Base-by-base conservation (phyloP, 768 basidiomycete genomes). In the Astraeus odoratus region DNA sequence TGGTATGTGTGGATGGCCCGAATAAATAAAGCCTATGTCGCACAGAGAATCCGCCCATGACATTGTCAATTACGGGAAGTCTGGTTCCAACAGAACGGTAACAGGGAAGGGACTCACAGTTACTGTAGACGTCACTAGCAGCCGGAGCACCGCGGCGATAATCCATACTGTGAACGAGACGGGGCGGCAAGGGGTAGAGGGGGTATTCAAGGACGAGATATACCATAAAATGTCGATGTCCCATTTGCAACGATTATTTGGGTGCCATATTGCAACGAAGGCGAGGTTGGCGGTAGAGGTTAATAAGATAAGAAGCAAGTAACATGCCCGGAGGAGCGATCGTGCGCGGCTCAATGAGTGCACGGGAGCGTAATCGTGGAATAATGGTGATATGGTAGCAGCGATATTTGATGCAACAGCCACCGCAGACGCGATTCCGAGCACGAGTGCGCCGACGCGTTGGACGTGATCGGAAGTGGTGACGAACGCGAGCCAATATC, bases 151-250 rank as follows among this genome's bases (percentile, higher is more conserved):
- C 0, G 79, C 69, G 8, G 79, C 67, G 33, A 65, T 64, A 18
- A 82, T 56, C 84, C 83, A 87, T 7, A 66, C 60, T 1, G 67
- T 64, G 71, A 77, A 80, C 3, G 53, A 3, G 23, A 38, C 42
- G 0, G 51, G 29, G 19, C 31, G 44, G 39, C 64, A 66, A 4
- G 46, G 39, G 8, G 49, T 43, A 2, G 49, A 26, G 9, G 13
- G n/a, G 39, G 60, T 43, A 38, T 49, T 51, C 36, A 57, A 70
- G 43, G 47, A 46, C 38, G 48, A 64, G 10, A 69, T 66, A 4
- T 76, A 72, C 86, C 86, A 88, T 8, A 80, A 64, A 34, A 80
- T 67, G 55, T 87, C 86, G 34, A 86, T 65, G 50, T 84, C 80
- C 65, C 83, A 69, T 36, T 65, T 61, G 48, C 86, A 87, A n/a